These are phyloP conservation scores for Plectosphaerella plurivora DNA, from an alignment of 2,329 filamentous ascomycete species.

Conservation along the genomic window DNA sequence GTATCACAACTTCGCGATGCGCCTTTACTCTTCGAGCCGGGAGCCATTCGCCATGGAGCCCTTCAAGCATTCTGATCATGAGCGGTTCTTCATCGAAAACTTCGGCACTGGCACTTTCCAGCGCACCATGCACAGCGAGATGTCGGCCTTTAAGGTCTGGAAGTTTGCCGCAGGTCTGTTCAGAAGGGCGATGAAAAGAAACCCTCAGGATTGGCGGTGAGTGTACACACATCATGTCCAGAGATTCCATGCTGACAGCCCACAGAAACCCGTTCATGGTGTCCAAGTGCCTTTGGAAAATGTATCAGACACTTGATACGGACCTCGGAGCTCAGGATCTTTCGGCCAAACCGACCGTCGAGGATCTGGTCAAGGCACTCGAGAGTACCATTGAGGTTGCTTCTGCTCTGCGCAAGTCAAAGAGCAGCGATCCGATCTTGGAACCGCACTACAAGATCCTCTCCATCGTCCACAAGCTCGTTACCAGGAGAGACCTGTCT, in stretches of 20 bases:
- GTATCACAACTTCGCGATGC: constrained; percentile 57
- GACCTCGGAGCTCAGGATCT: constrained; percentile 39
- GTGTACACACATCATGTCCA: constrained; percentile 14
- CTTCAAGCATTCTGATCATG: constrained; percentile 51
- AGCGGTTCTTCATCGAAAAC: constrained; percentile 51
- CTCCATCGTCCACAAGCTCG: constrained; percentile 76
- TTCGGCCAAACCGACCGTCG: constrained; percentile 28
- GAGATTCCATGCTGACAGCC: constrained; percentile 15
- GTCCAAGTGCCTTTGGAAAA: constrained; percentile 60
- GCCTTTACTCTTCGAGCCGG: constrained; percentile 57
- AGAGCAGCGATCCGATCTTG: constrained; percentile 70
- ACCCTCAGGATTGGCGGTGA: constrained; percentile 54
- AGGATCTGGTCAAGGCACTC: constrained; percentile 41
- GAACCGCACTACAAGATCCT: constrained; percentile 93
- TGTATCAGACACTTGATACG: constrained; percentile 47
- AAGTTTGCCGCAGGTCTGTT: constrained; percentile 55
- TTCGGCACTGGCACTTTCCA: constrained; percentile 47
- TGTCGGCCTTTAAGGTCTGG: constrained; percentile 58
- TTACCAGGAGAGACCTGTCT: constrained; percentile 46
- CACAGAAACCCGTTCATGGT: constrained; percentile 55
- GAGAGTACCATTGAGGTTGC: constrained; percentile 48
- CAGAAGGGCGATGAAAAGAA: constrained; percentile 48
- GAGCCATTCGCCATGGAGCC: constrained; percentile 61
- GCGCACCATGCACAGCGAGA: constrained; percentile 48
- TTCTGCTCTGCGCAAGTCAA: constrained; percentile 46